Conservation (phyloP, 306 rosid species). For the Morella rubra region DNA sequence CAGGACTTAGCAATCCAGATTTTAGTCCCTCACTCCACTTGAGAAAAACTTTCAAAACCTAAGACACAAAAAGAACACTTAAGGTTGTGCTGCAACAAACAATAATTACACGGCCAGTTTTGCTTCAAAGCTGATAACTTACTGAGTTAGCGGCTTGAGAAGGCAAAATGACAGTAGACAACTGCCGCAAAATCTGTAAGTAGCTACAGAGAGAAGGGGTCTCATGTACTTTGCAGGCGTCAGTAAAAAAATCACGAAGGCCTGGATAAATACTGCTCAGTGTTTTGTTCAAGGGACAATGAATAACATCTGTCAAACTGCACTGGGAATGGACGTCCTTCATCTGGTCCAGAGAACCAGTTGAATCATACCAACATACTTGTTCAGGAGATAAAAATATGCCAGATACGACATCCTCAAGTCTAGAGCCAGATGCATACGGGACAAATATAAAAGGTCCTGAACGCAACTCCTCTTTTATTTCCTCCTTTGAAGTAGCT, state of each 20-base stretch:
- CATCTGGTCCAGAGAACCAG: conserved; percentile 56
- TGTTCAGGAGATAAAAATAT: conserved; percentile 55
- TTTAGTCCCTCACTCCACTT: conserved; percentile 79
- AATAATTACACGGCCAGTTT: conserved; percentile 20
- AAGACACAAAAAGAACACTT: conserved; percentile 25
- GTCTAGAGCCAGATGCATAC: conserved; percentile 41
- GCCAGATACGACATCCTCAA: conserved; percentile 64
- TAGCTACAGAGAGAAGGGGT: conserved; percentile 71
- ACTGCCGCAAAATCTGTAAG: conserved; percentile 74
- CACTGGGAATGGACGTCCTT: conserved; percentile 37
- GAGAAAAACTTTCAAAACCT: conserved; percentile 77
- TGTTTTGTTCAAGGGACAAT: conserved; percentile 50
- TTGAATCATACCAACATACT: conserved; percentile 79
- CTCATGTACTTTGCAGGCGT: conserved; percentile 63
- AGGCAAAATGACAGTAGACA: conserved; percentile 67
- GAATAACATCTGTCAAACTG: conserved; percentile 30
- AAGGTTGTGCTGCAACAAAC: conserved; percentile 21
- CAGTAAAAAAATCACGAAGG: conserved; percentile 76
- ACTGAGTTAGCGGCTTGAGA: conserved; percentile 72
- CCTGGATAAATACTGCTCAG: conserved; percentile 62
- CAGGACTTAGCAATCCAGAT: conserved; percentile 56
- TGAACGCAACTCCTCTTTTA: conserved; percentile 53
- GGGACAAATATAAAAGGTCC: conserved; percentile 83
- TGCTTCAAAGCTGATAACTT: conserved; percentile 33
- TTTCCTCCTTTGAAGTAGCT: conserved; percentile 58